Conservation (phyloP, 129 eudicot species). For the Solidago caesia region DNA sequence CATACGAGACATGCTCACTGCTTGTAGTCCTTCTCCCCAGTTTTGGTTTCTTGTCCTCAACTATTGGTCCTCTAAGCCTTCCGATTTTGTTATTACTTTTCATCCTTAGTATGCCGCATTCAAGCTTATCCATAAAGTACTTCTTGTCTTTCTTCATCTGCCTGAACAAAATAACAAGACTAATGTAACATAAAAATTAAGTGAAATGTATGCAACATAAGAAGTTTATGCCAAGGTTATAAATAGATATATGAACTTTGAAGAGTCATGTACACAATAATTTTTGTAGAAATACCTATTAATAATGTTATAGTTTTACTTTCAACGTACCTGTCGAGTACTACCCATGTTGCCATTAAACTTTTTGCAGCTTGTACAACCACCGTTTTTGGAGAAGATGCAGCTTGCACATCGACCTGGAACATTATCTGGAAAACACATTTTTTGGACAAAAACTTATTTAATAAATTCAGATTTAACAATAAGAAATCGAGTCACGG, state of each 20-base stretch:
- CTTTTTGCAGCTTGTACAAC: constrained; percentile 41
- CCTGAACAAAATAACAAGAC: constrained; percentile 33
- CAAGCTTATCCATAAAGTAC: constrained; percentile 62
- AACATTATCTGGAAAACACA: constrained; percentile 39
- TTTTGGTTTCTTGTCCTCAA: constrained; percentile 24
- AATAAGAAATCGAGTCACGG: not conserved
- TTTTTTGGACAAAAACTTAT: not conserved
- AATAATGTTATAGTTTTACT: not conserved
- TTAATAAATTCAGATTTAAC: not conserved
- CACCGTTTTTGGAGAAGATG: constrained; percentile 40
- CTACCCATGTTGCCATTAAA: constrained; percentile 49
- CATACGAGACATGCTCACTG: constrained; percentile 47
- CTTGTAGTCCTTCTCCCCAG: constrained; percentile 27
- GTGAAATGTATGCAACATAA: not conserved
- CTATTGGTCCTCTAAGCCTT: constrained; percentile 52
- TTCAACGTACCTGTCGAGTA: constrained; percentile 50
- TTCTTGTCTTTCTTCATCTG: constrained; percentile 75
- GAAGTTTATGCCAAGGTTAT: not conserved
- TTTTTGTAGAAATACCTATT: too few relatives aligned
- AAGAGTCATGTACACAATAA: too few relatives aligned
- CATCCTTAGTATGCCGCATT: constrained; percentile 61
- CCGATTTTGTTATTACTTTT: constrained; percentile 53
- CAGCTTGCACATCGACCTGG: constrained; percentile 35
- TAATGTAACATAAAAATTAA: not conserved
- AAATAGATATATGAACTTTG: not conserved